Base-by-base conservation (phyloP, 768 basidiomycete species). In the Mycena rosella region DNA sequence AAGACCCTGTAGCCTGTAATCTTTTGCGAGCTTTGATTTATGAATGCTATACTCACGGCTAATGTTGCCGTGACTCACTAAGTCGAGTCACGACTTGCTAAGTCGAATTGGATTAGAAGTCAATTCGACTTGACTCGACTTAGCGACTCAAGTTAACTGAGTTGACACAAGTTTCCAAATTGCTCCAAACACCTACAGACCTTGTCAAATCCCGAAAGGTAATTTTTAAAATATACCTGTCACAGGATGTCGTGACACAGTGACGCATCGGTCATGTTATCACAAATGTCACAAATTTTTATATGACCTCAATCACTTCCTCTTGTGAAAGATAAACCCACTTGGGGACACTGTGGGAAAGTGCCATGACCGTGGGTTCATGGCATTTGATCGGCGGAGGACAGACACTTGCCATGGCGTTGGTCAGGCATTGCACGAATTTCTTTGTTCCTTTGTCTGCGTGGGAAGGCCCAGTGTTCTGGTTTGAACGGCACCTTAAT, bases 151-250 rank as follows among this genome's bases (percentile, higher is more conserved):
- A 52, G 49, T 52, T 27, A 22, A 52, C 49, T 15, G 17, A 27
- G 55, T 56, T 20, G 13, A 29, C 30, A 40, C 22, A 56, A 56
- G 2, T 40, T 27, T 56, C 38, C 55, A 55, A 56, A 56, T 42
- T 56, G 38, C 26, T 56, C 40, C 32, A 42, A 56, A 56, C 38
- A 42, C 55, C 55, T 56, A 24, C 30, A 56, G 55, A 56, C 55
- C 38, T 56, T 18, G 40, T 56, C 27, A 56, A 56, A 56, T 42
- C 26, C 22, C 55, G 20, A 56, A 56, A n/a, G 36, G 55, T 42
- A 56, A 24, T 26, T 53, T n/a, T n/a, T n/a, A n/a, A 32, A 53
- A 34, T 53, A 34, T 53, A 20, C 32, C 52, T 53, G 52, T 53
- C 52, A 53, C 32, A 53, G 52, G n/a, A 53, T 36, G 49, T 52